A percentile compares a stretch with the other conserved stretches of the same genome.
These are phyloP conservation scores for Tremellales sp. DNA, from an alignment of 1,284 basidiomycete species.

Conservation along the genomic window DNA sequence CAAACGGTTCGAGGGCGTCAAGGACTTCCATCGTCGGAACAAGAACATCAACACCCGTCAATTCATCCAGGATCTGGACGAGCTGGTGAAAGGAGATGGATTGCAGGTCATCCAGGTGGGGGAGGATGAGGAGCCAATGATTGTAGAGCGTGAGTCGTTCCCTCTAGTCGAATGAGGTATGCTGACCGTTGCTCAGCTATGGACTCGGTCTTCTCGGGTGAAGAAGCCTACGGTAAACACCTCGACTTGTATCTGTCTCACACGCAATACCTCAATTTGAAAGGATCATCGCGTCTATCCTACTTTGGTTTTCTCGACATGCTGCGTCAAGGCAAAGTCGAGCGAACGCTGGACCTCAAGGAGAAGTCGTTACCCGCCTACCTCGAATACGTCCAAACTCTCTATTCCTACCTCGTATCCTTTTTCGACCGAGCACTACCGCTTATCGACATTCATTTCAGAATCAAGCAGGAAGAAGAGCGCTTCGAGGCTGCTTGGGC, in stretches of 20 bases:
- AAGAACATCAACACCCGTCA: slow-evolving; percentile 76
- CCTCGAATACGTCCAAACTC: slow-evolving; percentile 72
- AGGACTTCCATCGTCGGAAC: slow-evolving; percentile 94
- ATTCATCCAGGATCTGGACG: slow-evolving; percentile 73
- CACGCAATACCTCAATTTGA: slow-evolving; percentile 83
- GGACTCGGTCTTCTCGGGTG: slow-evolving; percentile 86
- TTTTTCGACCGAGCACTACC: slow-evolving; percentile 86
- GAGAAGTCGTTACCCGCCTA: slow-evolving; percentile 71
- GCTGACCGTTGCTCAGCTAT: slow-evolving; percentile 57
- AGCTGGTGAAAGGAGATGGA: slow-evolving; percentile 54
- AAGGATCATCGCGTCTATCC: slow-evolving; percentile 71
- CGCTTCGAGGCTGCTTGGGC: slow-evolving; percentile 82
- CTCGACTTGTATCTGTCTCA: slow-evolving; percentile 89
- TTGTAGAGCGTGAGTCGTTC: slow-evolving; percentile 43
- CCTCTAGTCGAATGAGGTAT: background rate
- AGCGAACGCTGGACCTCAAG: slow-evolving; percentile 66
- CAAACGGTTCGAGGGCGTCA: slow-evolving; percentile 83
- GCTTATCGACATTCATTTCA: slow-evolving; percentile 70
- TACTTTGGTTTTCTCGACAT: slow-evolving; percentile 91
- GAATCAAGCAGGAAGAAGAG: slow-evolving; percentile 60
- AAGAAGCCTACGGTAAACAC: slow-evolving; percentile 92
- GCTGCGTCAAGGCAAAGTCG: slow-evolving; percentile 52
- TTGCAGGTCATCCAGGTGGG: slow-evolving; percentile 53
- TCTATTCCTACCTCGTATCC: slow-evolving; percentile 78
- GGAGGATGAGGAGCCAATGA: slow-evolving; percentile 64